Base-by-base conservation (phyloP, 352 stramenopile genomes). In the Globisporangium megalacanthum region DNA sequence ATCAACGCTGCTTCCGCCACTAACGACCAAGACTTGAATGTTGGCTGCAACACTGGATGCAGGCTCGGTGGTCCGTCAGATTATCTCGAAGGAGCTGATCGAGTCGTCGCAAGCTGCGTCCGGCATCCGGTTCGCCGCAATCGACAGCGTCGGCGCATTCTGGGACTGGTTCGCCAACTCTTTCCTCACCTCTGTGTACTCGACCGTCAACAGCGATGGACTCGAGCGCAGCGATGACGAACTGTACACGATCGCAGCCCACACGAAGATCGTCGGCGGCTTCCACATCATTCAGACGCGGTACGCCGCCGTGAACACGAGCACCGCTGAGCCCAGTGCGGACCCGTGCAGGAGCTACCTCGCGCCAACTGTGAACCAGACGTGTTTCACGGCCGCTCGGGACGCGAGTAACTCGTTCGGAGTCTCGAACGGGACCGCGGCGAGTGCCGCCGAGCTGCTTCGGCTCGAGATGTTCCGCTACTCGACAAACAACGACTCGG, bases 141-240 rank as follows among this genome's bases (percentile, higher is more conserved):
- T 89, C 54, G 35, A 70, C 33, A 84, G 65, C 36, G 35, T 69
- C 19, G 66, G 56, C 14, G 58, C 62, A 11, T 83, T 85, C 36
- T 88, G 72, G 75, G 63, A 79, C 48, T 89, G 79, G 77, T 79
- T 89, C 46, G 52, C 48, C n/a, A 81, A 83, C 52, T 86, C 73
- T 25, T 78, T 88, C 36, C 48, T 89, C 7, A 58, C 52, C 4
- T 65, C 77, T 0, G 66, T 86, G 17, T 88, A 88, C 46, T n/a
- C 54, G 15, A 56, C 54, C 3, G 73, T 52, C 1, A 71, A 71
- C 33, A 76, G 56, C 11, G 65, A 75, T 25, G 59, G 68, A 1
- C 35, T 64, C 3, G 13, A 33, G 10, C 48, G 58, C 0, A 54
- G 19, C 17, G 19, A 36, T 0, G 58, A 77, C 3, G 66, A 82